A percentile compares a stretch with the other conserved stretches of the same genome.
These are phyloP conservation scores for Boletus sp. DNA, from an alignment of 768 basidiomycete species.

Conservation along the genomic window DNA sequence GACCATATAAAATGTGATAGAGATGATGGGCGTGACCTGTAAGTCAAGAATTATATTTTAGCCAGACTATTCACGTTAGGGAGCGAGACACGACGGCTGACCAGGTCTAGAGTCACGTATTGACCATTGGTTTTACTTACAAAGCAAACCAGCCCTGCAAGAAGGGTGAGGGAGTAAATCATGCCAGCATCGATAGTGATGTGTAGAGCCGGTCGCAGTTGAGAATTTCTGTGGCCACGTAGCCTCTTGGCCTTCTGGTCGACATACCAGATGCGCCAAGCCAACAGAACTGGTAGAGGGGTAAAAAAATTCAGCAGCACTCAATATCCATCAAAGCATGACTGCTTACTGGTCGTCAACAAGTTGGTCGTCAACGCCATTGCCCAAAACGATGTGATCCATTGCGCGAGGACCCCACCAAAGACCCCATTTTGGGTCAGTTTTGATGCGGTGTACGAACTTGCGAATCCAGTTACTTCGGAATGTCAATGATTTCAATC, in stretches of 20 bases:
- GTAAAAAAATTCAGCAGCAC: neutral
- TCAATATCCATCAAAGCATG: neutral
- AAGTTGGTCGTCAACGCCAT: conserved; percentile 35
- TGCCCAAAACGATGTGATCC: conserved; percentile 36
- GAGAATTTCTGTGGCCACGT: conserved; percentile 1
- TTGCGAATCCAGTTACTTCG: conserved; percentile 20
- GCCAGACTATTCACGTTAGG: neutral
- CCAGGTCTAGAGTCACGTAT: conserved; percentile 38
- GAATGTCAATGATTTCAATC: neutral
- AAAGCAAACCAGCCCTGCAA: conserved; percentile 33
- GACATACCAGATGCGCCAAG: conserved; percentile 31
- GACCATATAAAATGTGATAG: conserved; percentile 44
- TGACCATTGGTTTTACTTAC: conserved; percentile 28
- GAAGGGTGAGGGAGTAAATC: conserved; percentile 37
- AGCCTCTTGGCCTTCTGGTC: conserved; percentile 23
- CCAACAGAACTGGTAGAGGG: conserved; percentile 23
- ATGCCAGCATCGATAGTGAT: conserved; percentile 38
- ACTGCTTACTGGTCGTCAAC: conserved; percentile 29
- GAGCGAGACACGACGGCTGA: conserved; percentile 11
- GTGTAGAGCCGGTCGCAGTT: conserved; percentile 19
- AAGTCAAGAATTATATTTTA: neutral
- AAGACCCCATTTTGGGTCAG: conserved; percentile 24
- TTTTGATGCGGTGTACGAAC: conserved; percentile 17
- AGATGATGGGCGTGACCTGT: conserved; percentile 39
- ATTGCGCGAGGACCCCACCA: conserved; percentile 24